Evolutionary conservation across 1,139 yeast species (phyloP).

Genomic region (Cylindricascospora bacillispora): DNA sequence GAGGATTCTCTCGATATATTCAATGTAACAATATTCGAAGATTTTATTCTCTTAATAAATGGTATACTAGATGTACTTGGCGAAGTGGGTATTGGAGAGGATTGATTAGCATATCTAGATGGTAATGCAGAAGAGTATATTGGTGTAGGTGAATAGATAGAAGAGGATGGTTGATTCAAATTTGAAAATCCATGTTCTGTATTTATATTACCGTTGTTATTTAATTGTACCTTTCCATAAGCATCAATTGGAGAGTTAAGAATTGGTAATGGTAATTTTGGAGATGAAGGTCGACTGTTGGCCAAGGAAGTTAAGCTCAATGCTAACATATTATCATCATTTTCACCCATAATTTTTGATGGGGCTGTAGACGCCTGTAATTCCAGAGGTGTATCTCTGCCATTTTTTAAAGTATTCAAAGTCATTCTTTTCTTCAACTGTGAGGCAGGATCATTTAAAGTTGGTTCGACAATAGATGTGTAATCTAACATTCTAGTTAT

Average conservation of each 20-base stretch:
- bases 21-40: conserved; percentile 26
- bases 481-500: conserved; percentile 26
- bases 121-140: conserved; percentile 1
- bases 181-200: conserved; percentile 4
- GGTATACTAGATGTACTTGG: conserved; percentile 16
- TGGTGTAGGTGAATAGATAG: conserved; percentile 14
- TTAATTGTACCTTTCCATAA: neutral
- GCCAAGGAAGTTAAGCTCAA: conserved; percentile 26
- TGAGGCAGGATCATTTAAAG: conserved; percentile 23
- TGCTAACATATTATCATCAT: conserved; percentile 26
- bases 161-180: conserved; percentile 1
- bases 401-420: conserved; percentile 2
- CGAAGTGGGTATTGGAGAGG: conserved; percentile 7
- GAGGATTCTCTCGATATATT: conserved; percentile 26
- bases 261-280: conserved; percentile 19
- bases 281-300: conserved; percentile 25
- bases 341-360: conserved; percentile 10
- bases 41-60: conserved; percentile 22
- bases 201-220: conserved; percentile 2
- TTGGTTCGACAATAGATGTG: conserved; percentile 26
- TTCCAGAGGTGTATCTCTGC: conserved; percentile 3
- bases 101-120: conserved; percentile 3
- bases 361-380: conserved; percentile 3
- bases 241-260: conserved; percentile 17
- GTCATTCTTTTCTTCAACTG: conserved; percentile 16